Conservation (phyloP, 352 stramenopile species). For the Globisporangium iwayamae region DNA sequence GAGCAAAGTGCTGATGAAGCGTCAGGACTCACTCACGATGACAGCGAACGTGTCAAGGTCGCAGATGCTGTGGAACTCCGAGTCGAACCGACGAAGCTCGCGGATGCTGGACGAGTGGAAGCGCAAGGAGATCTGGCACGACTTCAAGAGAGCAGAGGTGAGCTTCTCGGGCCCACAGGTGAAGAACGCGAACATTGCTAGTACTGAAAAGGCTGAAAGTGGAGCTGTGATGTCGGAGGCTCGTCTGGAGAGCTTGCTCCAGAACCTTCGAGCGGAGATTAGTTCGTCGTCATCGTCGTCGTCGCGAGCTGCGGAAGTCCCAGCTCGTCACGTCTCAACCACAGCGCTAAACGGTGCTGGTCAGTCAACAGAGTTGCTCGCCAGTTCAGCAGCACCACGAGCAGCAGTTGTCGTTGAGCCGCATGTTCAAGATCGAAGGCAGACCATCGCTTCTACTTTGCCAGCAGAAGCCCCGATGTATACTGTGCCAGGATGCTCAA, state of each 20-base stretch:
- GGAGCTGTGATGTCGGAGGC: neutral
- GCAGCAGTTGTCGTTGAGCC: neutral
- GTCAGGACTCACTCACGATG: slow-evolving; percentile 14
- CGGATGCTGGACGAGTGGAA: slow-evolving; percentile 67
- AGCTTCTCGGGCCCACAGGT: slow-evolving; percentile 22
- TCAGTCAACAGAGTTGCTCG: neutral
- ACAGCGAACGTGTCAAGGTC: slow-evolving; percentile 25
- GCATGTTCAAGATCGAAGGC: slow-evolving; percentile 2
- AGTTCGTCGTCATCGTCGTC: slow-evolving; percentile 3
- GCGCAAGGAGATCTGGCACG: slow-evolving; percentile 72
- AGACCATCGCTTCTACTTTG: slow-evolving; percentile 5
- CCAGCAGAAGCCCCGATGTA: neutral
- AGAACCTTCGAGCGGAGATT: slow-evolving; percentile 17
- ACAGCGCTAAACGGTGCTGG: neutral
- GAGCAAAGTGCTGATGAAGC: slow-evolving; percentile 21
- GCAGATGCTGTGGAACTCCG: slow-evolving; percentile 41
- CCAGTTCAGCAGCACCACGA: neutral
- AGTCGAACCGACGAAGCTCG: slow-evolving; percentile 28
- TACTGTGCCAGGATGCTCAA: slow-evolving; percentile 1
- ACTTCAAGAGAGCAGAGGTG: slow-evolving; percentile 65
- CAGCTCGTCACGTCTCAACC: neutral
- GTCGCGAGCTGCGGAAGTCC: neutral
- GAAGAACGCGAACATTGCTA: slow-evolving; percentile 8
- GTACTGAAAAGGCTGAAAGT: neutral
- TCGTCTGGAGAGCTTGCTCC: slow-evolving; percentile 15